Base-by-base conservation (phyloP, 2,329 filamentous ascomycete genomes). In the Neopestalotiopsis rosae region DNA sequence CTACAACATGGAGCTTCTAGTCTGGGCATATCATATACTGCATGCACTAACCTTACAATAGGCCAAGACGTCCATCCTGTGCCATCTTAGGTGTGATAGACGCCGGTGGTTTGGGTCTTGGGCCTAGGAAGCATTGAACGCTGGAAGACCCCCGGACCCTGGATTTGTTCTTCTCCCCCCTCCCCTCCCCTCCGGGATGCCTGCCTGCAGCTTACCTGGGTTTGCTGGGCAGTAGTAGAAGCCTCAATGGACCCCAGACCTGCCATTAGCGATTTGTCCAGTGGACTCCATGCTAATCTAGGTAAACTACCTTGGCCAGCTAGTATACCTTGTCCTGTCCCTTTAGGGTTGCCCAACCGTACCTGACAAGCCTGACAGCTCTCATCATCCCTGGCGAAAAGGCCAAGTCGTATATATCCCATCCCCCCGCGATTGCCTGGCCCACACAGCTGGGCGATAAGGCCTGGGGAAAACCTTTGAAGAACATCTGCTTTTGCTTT, bases 301-400 rank as follows among this genome's bases (percentile, higher is more conserved):
- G 6, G 10, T 38, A 7, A 38, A 7, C 34, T 38, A 38, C 34
- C 34, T 38, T 7, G 34, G 34, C 24, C 10, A 38, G 6, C 34
- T 38, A 38, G 34, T 10, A 7, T 38, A 38, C 7, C 34, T 30
- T 61, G 34, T 61, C 59, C 59, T 17, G 30, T 34, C 59, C 20
- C 32, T 61, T 20, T 61, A 30, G 30, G 57, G 59, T 34, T 40
- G 24, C 17, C 57, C 30, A 28, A 34, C 32, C 32, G 59, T 61
- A 61, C 59, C 59, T 61, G 59, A 61, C 59, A 61, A 40, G 30
- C 57, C 30, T 59, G 45, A 52, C 45, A 52, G 45, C 45, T 34
- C 24, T 59, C 28, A 34, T 34, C 13, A 20, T 20, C 34, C 34
- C 34, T 34, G 59, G 32, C 59, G 14, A 61, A 42, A 32, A 34